phyloP scores from a whole-genome alignment of 805 yeast genomes.

The Yarrowia osloensis region DNA sequence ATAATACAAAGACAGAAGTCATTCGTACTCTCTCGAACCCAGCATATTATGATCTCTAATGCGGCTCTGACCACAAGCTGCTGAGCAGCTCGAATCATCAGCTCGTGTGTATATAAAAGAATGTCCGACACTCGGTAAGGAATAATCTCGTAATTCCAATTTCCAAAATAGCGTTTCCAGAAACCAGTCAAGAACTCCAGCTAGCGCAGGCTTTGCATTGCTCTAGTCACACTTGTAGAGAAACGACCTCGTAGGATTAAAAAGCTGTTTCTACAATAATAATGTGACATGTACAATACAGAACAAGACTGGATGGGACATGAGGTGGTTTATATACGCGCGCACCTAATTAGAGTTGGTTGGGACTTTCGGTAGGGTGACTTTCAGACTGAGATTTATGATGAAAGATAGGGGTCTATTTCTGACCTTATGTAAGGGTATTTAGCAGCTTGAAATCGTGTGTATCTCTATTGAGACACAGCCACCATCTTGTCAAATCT shows the following conservation, averaged over 20 bases:
- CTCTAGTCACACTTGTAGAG: slow-evolving; percentile 30
- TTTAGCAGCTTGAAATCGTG: no score
- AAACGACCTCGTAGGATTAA: slow-evolving; percentile 26
- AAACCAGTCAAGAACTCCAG: slow-evolving; percentile 31
- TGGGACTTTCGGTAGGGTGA: slow-evolving; percentile 28
- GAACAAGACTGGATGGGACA: slow-evolving; percentile 12
- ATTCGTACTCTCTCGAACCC: no score
- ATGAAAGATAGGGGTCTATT: no score
- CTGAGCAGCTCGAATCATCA: no score
- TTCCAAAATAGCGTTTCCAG: slow-evolving; percentile 23
- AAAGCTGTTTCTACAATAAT: slow-evolving; percentile 30
- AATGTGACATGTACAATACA: slow-evolving; percentile 27
- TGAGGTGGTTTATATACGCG: neutral
- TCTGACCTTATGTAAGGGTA: no score
- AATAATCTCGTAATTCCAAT: slow-evolving; percentile 29
- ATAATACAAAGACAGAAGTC: no score
- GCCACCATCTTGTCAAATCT: no score
- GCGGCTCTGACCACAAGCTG: no score
- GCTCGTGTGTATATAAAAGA: neutral
- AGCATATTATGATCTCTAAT: no score
- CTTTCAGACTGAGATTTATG: neutral
- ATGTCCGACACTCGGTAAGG: slow-evolving; percentile 31
- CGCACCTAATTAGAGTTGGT: neutral
- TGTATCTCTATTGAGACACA: no score
- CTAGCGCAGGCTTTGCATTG: slow-evolving; percentile 31